Conservation (phyloP, 768 basidiomycete species). For the Pisolithus microcarpus region DNA sequence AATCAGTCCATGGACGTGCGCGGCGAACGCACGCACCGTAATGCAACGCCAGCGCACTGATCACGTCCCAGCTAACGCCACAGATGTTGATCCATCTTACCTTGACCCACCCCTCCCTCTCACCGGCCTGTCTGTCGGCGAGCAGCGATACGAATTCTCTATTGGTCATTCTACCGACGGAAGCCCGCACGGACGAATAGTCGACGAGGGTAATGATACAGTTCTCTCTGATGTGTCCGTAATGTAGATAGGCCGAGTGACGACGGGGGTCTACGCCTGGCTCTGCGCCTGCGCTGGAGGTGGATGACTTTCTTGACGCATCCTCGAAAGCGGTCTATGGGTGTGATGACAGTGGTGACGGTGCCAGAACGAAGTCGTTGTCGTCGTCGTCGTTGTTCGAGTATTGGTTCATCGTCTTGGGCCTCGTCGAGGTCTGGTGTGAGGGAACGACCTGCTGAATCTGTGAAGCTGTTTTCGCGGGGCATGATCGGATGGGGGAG, state of each 20-base stretch:
- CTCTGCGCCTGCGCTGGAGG: slow-evolving; percentile 56
- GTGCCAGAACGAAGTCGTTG: neutral
- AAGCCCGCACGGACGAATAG: slow-evolving; percentile 52
- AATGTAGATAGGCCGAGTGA: slow-evolving; percentile 46
- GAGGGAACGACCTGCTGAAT: slow-evolving; percentile 58
- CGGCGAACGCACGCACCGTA: slow-evolving; percentile 38
- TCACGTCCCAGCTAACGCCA: slow-evolving; percentile 64
- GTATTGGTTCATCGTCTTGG: neutral
- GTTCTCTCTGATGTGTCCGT: slow-evolving; percentile 50
- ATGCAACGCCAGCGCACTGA: slow-evolving; percentile 57
- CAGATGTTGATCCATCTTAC: slow-evolving; percentile 72
- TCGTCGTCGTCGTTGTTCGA: neutral
- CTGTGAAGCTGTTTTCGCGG: slow-evolving; percentile 60
- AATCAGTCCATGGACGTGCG: slow-evolving; percentile 3
- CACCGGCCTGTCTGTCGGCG: slow-evolving; percentile 35
- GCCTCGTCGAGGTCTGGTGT: slow-evolving; percentile 57
- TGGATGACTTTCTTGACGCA: slow-evolving; percentile 58
- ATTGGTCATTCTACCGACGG: slow-evolving; percentile 52
- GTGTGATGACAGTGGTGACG: neutral
- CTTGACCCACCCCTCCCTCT: slow-evolving; percentile 53
- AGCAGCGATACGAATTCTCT: slow-evolving; percentile 53
- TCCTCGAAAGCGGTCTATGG: slow-evolving; percentile 44
- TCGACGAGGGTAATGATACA: slow-evolving; percentile 64
- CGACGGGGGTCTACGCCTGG: slow-evolving; percentile 66
- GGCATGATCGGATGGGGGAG: slow-evolving; percentile 35